Evolutionary conservation across 805 yeast genomes (phyloP).

Genomic region (Saccharomycopsis synnaedendra): DNA sequence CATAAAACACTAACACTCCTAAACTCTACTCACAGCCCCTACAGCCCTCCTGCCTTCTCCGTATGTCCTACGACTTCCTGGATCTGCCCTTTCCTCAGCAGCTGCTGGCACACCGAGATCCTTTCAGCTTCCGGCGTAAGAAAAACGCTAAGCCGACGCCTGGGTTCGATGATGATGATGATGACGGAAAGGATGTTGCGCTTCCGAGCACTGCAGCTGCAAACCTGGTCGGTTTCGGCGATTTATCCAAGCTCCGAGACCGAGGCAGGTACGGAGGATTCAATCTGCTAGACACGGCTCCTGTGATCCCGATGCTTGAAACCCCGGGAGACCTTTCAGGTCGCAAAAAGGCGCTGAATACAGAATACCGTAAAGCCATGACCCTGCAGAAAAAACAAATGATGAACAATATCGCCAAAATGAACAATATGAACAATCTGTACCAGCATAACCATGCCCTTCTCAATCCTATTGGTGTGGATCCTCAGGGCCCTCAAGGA

Average conservation of each 20-base stretch:
- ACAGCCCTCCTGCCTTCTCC: too few species aligned
- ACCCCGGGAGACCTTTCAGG: conserved; percentile 28
- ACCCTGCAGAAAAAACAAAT: conserved; percentile 55
- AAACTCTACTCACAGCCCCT: too few species aligned
- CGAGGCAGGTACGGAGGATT: conserved; percentile 54
- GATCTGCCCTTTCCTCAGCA: too few species aligned
- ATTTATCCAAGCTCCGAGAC: conserved; percentile 50
- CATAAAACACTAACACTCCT: too few species aligned
- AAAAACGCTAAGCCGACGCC: too few species aligned
- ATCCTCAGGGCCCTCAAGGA: not conserved
- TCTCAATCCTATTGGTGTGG: conserved; percentile 13
- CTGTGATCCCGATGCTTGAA: conserved; percentile 62
- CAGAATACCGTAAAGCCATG: conserved; percentile 60
- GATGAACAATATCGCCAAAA: conserved; percentile 31
- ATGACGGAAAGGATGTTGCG: conserved; percentile 25
- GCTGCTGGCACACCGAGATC: too few species aligned
- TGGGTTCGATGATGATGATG: conserved; percentile 19
- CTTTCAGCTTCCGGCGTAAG: too few species aligned
- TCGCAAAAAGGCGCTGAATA: conserved; percentile 20
- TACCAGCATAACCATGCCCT: conserved; percentile 15
- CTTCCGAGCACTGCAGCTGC: conserved; percentile 23
- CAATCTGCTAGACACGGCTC: conserved; percentile 44
- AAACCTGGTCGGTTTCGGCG: conserved; percentile 45
- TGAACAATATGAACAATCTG: conserved; percentile 13
- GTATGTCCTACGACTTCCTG: too few species aligned